phyloP scores from a whole-genome alignment of 2,329 filamentous ascomycete species.

The Pseudogymnoascus sp. region DNA sequence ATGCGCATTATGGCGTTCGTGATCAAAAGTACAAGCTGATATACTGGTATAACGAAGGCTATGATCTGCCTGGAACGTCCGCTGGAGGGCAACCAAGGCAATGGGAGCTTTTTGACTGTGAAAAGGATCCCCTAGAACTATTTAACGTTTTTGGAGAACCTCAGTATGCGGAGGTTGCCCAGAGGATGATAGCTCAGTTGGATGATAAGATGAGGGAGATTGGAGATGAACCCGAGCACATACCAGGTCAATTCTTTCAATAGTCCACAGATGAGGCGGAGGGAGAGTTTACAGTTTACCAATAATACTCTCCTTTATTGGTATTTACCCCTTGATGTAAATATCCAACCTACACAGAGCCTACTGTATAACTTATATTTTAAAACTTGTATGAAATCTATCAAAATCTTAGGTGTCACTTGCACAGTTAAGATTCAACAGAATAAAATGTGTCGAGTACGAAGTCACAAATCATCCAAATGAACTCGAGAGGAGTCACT shows the following conservation, averaged over 20 bases:
- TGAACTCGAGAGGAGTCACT: background rate
- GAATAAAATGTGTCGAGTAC: no score
- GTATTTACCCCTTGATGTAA: background rate
- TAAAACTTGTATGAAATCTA: background rate
- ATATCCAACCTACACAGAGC: background rate
- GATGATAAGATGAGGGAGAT: slow-evolving; percentile 46
- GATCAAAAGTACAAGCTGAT: slow-evolving; percentile 48
- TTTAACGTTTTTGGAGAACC: slow-evolving; percentile 40
- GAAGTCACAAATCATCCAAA: background rate
- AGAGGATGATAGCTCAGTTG: slow-evolving; percentile 35
- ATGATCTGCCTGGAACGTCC: slow-evolving; percentile 39
- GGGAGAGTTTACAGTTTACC: background rate
- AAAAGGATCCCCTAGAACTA: slow-evolving; percentile 42
- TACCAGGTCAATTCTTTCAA: background rate
- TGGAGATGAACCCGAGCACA: slow-evolving; percentile 38
- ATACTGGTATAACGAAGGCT: slow-evolving; percentile 48
- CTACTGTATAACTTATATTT: background rate
- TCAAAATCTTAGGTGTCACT: background rate
- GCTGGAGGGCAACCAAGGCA: slow-evolving; percentile 38
- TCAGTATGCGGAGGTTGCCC: slow-evolving; percentile 32
- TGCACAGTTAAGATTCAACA: background rate
- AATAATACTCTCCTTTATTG: background rate
- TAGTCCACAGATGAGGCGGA: background rate
- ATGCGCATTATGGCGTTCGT: slow-evolving; percentile 46
- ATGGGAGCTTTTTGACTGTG: slow-evolving; percentile 49